Evolutionary conservation across 495 filamentous ascomycete genomes (phyloP).

Genomic region (Trichoderma gamsii): DNA sequence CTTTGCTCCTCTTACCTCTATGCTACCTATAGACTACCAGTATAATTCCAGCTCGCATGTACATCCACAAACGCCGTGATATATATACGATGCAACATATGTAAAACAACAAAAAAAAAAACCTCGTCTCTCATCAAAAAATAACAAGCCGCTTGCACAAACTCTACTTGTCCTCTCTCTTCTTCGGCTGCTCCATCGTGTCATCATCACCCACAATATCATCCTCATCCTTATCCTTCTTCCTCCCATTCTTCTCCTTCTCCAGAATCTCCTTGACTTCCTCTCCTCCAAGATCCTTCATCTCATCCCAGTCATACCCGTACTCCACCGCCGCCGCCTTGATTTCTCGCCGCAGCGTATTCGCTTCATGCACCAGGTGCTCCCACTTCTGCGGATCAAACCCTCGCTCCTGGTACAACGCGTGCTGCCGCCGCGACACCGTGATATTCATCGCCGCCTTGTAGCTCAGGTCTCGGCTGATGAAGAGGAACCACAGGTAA

Average conservation of each 20-base stretch:
- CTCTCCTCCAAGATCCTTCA: constrained; percentile 65
- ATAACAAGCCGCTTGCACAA: background rate
- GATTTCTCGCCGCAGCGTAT: constrained; percentile 72
- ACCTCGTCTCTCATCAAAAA: background rate
- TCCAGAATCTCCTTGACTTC: constrained; percentile 64
- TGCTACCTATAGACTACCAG: too few species aligned
- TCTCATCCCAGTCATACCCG: constrained; percentile 92
- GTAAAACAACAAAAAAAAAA: background rate
- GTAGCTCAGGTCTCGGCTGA: constrained; percentile 85
- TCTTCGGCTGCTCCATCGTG: constrained; percentile 38
- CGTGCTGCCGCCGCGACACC: constrained; percentile 67
- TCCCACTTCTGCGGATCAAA: constrained; percentile 78
- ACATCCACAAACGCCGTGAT: too few species aligned
- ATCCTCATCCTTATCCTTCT: constrained; percentile 30
- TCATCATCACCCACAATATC: constrained; percentile 46
- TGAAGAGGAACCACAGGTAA: constrained; percentile 90
- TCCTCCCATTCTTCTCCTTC: constrained; percentile 42
- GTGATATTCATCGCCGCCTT: constrained; percentile 80
- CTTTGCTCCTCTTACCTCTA: too few species aligned
- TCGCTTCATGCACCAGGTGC: constrained; percentile 70
- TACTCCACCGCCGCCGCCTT: constrained; percentile 78
- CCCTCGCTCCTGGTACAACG: constrained; percentile 66
- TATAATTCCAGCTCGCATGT: too few species aligned
- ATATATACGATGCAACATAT: too few species aligned
- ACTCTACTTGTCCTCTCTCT: constrained; percentile 26